Conservation (phyloP, 208 protist genomes). For the Perkinsela sp. region DNA sequence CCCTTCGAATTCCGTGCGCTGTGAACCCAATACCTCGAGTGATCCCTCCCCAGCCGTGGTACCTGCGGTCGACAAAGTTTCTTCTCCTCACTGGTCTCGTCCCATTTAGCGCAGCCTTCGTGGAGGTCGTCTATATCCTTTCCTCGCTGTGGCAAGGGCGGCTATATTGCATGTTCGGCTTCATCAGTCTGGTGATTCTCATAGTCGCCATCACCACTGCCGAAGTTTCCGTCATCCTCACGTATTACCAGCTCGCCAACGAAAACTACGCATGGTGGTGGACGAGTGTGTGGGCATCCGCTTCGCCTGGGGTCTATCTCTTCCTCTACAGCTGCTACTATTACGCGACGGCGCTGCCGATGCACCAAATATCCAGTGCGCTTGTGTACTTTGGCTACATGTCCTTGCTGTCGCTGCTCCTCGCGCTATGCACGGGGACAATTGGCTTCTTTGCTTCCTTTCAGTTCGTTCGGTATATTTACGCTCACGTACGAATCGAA, state of each 20-base stretch:
- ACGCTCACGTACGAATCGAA: constrained; percentile 37
- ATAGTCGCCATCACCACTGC: constrained; percentile 75
- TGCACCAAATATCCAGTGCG: constrained; percentile 23
- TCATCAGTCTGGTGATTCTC: constrained; percentile 78
- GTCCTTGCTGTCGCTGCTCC: constrained; percentile 25
- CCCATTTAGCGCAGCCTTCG: constrained; percentile 83
- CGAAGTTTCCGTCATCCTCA: constrained; percentile 83
- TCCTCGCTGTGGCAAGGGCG: constrained; percentile 66
- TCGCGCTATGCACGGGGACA: constrained; percentile 35
- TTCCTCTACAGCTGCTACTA: constrained; percentile 70
- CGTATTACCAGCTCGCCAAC: constrained; percentile 87
- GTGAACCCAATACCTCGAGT: constrained; percentile 82
- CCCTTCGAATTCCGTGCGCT: constrained; percentile 39
- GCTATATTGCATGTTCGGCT: constrained; percentile 94
- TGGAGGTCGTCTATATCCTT: constrained; percentile 93
- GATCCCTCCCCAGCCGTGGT: constrained; percentile 58
- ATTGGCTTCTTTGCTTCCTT: constrained; percentile 39
- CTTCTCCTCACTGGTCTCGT: constrained; percentile 38
- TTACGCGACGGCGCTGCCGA: constrained; percentile 32
- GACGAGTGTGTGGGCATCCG: constrained; percentile 68
- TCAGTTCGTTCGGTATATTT: constrained; percentile 46
- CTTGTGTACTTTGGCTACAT: constrained; percentile 67
- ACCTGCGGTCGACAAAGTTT: constrained; percentile 19
- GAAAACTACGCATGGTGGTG: constrained; percentile 96
- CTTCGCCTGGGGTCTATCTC: constrained; percentile 60